A percentile compares a stretch with the other conserved stretches of the same genome.
phyloP scores from a whole-genome alignment of 1,284 basidiomycete genomes.

The Sporisorium scitamineum region DNA sequence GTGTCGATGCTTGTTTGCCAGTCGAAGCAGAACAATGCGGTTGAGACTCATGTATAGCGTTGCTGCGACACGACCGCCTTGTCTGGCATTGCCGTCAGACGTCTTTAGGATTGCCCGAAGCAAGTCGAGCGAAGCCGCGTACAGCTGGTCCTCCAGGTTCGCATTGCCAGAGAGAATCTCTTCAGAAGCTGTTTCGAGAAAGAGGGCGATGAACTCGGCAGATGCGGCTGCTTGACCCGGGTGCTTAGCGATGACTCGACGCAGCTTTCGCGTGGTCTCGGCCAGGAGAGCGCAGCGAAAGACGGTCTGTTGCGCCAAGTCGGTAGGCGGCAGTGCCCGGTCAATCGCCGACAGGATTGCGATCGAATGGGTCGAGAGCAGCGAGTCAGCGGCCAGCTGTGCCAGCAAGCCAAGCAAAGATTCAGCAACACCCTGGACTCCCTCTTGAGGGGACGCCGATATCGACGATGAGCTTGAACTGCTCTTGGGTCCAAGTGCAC shows the following conservation, averaged over 20 bases:
- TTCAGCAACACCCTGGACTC: constrained; percentile 12
- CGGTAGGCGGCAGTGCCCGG: constrained; percentile 44
- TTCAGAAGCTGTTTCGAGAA: constrained; percentile 49
- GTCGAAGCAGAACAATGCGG: constrained; percentile 46
- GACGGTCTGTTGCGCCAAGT: constrained; percentile 38
- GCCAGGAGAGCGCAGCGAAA: constrained; percentile 37
- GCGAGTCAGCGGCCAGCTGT: constrained; percentile 33
- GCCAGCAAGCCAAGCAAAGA: constrained; percentile 46
- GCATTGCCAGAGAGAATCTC: constrained; percentile 32
- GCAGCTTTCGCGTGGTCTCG: constrained; percentile 16
- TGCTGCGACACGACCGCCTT: constrained; percentile 1
- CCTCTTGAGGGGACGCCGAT: not conserved
- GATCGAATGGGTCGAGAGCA: constrained; percentile 44
- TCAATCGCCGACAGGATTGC: constrained; percentile 43
- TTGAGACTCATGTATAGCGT: constrained; percentile 53
- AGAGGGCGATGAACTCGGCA: constrained; percentile 28
- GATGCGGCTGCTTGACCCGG: constrained; percentile 11
- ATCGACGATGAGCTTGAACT: not conserved
- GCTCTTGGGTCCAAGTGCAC: not conserved
- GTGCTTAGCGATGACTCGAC: constrained; percentile 4
- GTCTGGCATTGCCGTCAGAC: constrained; percentile 5
- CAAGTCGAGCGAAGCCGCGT: constrained; percentile 19
- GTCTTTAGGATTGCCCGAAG: constrained; percentile 19
- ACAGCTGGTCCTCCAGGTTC: constrained; percentile 34
- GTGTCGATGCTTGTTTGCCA: constrained; percentile 19